Evolutionary conservation across 768 basidiomycete species (phyloP).

Genomic region (Boletus tomentosulus): DNA sequence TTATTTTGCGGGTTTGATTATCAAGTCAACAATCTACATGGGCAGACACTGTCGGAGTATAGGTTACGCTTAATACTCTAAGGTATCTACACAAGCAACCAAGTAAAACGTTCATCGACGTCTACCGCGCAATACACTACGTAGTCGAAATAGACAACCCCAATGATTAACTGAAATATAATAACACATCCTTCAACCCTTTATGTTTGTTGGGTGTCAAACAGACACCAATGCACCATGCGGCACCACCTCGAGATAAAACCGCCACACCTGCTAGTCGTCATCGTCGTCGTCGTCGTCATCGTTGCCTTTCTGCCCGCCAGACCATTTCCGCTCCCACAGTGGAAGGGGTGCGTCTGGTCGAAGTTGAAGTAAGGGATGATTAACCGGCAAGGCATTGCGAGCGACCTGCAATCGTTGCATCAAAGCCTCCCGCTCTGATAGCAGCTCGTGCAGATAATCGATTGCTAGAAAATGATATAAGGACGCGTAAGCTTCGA

Average conservation of each 20-base stretch:
- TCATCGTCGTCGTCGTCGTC: slow-evolving; percentile 48
- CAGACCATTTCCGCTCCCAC: slow-evolving; percentile 86
- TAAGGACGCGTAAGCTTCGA: slow-evolving; percentile 1
- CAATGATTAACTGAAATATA: slow-evolving; percentile 27
- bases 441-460: slow-evolving; percentile 64
- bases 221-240: neutral
- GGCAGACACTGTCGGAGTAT: no score
- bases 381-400: slow-evolving; percentile 50
- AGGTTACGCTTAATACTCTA: slow-evolving; percentile 3
- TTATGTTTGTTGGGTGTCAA: slow-evolving; percentile 3
- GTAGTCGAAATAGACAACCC: slow-evolving; percentile 2
- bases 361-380: slow-evolving; percentile 45
- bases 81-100: slow-evolving; percentile 18
- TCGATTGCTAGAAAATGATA: slow-evolving; percentile 65
- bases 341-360: slow-evolving; percentile 37
- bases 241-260: neutral
- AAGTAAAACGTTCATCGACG: neutral
- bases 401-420: slow-evolving; percentile 60
- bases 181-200: slow-evolving; percentile 6
- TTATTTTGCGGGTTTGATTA: neutral
- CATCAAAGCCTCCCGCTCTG: slow-evolving; percentile 53
- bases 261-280: slow-evolving; percentile 22
- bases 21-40: neutral
- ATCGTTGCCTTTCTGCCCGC: slow-evolving; percentile 54
- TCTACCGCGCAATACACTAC: slow-evolving; percentile 5